These are phyloP conservation scores for Xylaria sp. DNA, from an alignment of 2,329 filamentous ascomycete genomes.

Conservation along the genomic window DNA sequence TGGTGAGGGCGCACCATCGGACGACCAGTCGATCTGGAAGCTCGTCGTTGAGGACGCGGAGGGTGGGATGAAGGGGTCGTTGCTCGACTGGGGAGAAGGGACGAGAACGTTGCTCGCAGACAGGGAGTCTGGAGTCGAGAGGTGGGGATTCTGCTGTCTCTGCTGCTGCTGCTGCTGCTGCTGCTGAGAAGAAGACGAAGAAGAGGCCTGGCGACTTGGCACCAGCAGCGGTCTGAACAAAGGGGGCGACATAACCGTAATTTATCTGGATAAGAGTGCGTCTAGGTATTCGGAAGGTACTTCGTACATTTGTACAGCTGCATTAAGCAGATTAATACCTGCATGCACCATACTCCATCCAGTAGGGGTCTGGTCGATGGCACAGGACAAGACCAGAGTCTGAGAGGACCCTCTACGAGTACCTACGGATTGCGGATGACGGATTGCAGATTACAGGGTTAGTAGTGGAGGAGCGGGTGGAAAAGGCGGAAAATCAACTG, in stretches of 20 bases:
- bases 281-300: background rate
- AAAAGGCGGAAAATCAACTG: no score
- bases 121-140: conserved; percentile 5
- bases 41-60: conserved; percentile 34
- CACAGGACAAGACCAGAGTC: no score
- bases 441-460: no score
- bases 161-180: conserved; percentile 16
- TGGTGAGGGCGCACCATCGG: conserved; percentile 27
- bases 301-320: background rate
- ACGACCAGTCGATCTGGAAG: conserved; percentile 31
- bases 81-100: conserved; percentile 8
- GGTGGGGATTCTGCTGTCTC: conserved; percentile 20
- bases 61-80: conserved; percentile 30
- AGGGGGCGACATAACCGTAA: conserved; percentile 28
- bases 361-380: background rate
- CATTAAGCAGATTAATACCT: background rate
- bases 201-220: conserved; percentile 15
- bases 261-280: background rate
- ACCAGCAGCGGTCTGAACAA: conserved; percentile 19
- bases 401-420: no score
- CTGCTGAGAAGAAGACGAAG: conserved; percentile 15
- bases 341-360: background rate
- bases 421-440: background rate
- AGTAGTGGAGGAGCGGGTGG: no score
- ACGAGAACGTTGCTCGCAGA: conserved; percentile 10